Evolutionary conservation across 306 rosid genomes (phyloP).

Genomic region (Oxytropis ochrocephala): DNA sequence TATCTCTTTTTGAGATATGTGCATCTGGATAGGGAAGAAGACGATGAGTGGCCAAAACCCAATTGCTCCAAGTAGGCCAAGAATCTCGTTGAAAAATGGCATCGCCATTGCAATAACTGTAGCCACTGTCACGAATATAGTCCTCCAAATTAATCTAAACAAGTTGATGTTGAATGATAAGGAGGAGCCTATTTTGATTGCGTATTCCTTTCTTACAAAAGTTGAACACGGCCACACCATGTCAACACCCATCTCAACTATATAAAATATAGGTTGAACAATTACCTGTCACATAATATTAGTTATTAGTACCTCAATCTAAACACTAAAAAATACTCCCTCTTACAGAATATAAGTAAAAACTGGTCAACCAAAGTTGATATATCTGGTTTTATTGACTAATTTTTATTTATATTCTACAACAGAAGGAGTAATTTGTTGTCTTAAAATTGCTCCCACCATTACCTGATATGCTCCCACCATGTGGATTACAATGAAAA

Average conservation of each 20-base stretch:
- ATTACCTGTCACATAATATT: slow-evolving; percentile 30
- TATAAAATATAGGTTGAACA: slow-evolving; percentile 41
- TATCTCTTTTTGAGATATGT: slow-evolving; percentile 36
- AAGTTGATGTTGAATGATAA: slow-evolving; percentile 20
- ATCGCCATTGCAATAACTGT: slow-evolving; percentile 38
- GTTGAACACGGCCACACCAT: slow-evolving; percentile 43
- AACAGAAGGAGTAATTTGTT: no score
- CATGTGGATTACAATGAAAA: slow-evolving; percentile 48
- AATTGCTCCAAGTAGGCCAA: slow-evolving; percentile 53
- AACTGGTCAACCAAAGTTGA: no score
- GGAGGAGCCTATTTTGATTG: background rate
- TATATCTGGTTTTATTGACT: no score
- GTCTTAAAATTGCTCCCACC: no score
- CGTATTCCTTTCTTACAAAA: slow-evolving; percentile 30
- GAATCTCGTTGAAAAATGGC: slow-evolving; percentile 57
- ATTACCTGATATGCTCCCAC: slow-evolving; percentile 62
- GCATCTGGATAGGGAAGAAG: slow-evolving; percentile 58
- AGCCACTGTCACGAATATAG: slow-evolving; percentile 25
- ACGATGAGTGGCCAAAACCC: slow-evolving; percentile 62
- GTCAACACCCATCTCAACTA: slow-evolving; percentile 39
- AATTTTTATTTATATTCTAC: no score
- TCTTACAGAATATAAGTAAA: no score
- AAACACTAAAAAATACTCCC: background rate
- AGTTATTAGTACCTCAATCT: background rate
- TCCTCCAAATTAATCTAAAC: slow-evolving; percentile 52